phyloP scores from a whole-genome alignment of 2,329 filamentous ascomycete species.

The Talaromyces sp. region DNA sequence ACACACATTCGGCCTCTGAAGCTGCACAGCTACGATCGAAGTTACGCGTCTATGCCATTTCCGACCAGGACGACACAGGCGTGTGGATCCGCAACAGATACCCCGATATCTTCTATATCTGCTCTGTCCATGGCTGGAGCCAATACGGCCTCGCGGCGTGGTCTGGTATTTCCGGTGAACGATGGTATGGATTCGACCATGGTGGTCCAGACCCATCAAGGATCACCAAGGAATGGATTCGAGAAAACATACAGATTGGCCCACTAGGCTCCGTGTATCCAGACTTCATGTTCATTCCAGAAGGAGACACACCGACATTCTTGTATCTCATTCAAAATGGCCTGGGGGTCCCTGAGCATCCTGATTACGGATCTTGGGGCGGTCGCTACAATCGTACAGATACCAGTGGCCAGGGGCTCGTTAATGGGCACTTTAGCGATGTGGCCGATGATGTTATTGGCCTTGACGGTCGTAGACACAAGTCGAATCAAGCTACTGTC shows the following conservation, averaged over 20 bases:
- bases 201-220: slow-evolving; percentile 49
- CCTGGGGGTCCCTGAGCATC: slow-evolving; percentile 36
- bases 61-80: slow-evolving; percentile 58
- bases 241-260: slow-evolving; percentile 53
- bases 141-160: slow-evolving; percentile 54
- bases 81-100: slow-evolving; percentile 54
- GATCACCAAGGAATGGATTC: slow-evolving; percentile 51
- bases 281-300: slow-evolving; percentile 50
- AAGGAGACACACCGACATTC: slow-evolving; percentile 49
- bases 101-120: slow-evolving; percentile 55
- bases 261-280: slow-evolving; percentile 47
- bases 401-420: neutral
- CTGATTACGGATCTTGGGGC: slow-evolving; percentile 44
- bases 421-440: neutral
- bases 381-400: slow-evolving; percentile 33
- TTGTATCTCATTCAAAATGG: slow-evolving; percentile 44
- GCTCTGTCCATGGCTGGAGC: slow-evolving; percentile 55
- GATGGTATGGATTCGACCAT: slow-evolving; percentile 46
- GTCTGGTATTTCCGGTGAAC: slow-evolving; percentile 54
- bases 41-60: slow-evolving; percentile 54
- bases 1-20: slow-evolving; percentile 23
- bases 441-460: slow-evolving; percentile 34
- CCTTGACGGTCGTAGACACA: slow-evolving; percentile 29
- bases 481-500: slow-evolving; percentile 48
- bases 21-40: slow-evolving; percentile 38